Conservation (phyloP, 169 alveolate species). For the Eimeria mitis region DNA sequence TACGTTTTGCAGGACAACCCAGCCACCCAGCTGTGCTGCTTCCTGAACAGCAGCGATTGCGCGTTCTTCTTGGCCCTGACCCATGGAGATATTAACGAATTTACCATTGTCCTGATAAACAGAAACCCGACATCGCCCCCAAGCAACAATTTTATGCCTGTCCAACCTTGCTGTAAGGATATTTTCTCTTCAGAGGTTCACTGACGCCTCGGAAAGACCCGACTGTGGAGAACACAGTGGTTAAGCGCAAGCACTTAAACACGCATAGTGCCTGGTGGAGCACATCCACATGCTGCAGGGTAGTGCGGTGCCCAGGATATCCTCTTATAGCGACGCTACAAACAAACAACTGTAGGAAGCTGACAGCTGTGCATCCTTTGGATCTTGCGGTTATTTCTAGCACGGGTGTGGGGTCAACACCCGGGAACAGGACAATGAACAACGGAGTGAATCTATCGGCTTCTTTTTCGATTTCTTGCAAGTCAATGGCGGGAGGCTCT, state of each 20-base stretch:
- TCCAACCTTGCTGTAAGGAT: neutral
- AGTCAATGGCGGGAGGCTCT: slow-evolving; percentile 95
- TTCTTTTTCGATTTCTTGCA: slow-evolving; percentile 95
- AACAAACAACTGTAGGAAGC: neutral
- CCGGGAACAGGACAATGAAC: slow-evolving; percentile 97
- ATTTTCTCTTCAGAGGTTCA: neutral
- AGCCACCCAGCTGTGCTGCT: slow-evolving; percentile 96
- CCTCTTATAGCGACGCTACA: neutral
- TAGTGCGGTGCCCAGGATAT: neutral
- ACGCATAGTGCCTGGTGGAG: neutral
- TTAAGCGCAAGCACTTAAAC: neutral
- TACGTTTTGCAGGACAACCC: slow-evolving; percentile 97
- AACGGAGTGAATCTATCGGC: slow-evolving; percentile 94
- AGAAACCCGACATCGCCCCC: neutral
- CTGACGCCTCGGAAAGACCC: neutral
- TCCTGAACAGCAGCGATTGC: slow-evolving; percentile 96
- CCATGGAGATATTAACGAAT: slow-evolving; percentile 98
- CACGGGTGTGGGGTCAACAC: slow-evolving; percentile 96
- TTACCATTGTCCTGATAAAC: slow-evolving; percentile 91
- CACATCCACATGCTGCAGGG: neutral
- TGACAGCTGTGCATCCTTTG: slow-evolving; percentile 84
- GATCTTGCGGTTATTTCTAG: slow-evolving; percentile 92
- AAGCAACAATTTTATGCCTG: neutral
- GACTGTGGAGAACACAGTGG: neutral
- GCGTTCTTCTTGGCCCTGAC: slow-evolving; percentile 98